Base-by-base conservation (phyloP, 768 basidiomycete genomes). In the Tricholomella constricta region DNA sequence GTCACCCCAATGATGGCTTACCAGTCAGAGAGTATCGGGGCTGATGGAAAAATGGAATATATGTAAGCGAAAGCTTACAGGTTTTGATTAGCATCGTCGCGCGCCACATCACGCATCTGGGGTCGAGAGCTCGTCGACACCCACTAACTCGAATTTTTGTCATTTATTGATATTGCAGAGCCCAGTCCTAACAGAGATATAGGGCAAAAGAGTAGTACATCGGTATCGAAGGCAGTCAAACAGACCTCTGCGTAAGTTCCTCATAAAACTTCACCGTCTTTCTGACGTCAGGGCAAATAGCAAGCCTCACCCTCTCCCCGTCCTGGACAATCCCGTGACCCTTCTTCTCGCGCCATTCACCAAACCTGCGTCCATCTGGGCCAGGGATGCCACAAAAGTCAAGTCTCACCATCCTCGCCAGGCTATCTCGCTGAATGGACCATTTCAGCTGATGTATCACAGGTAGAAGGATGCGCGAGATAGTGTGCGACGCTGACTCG, bases 401-500 rank as follows among this genome's bases (percentile, higher is more conserved):
- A 29, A 75, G 70, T 63, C 83, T 79, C 49, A 88, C 73, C 54
- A 79, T 66, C 64, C 76, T 79, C 4, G 88, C 81, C 23, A 88
- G 71, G 42, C 73, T 75, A 62, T 89, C 89, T 11, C 77, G 74
- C 61, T 84, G 82, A 43, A 88, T 66, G 34, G 79, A 83, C 86
- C 87, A 90, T 65, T 89, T 89, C 55, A 90, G 74, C 62, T 80
- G 74, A 51, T 80, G 83, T 62, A 89, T 75, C 20, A 80, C 73
- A 12, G 88, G 85, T 4, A 89, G 69, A 22, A 91, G 75, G 7
- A 78, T 74, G 25, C 85, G 81, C 1, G 85, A 84, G 44, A 89
- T 69, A 17, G 68, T 72, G 4, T 75, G 69, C 0, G 79, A 81
- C 6, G 83, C 82, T 2, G 79, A 81, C 57, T 87, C 85, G 29